phyloP scores from a whole-genome alignment of 2,329 filamentous ascomycete species.

The Orbilia blumenaviensis region DNA sequence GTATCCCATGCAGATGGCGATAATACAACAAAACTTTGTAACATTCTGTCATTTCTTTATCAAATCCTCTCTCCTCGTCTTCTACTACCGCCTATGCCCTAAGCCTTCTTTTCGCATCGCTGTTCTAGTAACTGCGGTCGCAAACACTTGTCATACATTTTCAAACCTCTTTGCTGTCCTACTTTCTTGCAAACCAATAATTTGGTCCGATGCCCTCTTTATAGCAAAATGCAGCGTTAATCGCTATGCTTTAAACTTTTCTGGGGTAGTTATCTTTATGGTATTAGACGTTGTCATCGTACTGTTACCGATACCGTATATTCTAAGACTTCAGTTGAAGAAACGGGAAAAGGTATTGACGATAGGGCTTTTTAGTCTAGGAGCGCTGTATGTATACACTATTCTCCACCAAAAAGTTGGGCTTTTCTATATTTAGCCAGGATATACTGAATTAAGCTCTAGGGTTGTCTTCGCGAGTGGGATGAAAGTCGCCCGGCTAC shows the following conservation, averaged over 20 bases:
- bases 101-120: conserved; percentile 33
- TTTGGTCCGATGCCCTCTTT: conserved; percentile 34
- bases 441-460: not conserved
- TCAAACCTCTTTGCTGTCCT: conserved; percentile 13
- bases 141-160: conserved; percentile 22
- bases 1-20: conserved; percentile 7
- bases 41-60: conserved; percentile 49
- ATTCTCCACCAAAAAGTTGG: not conserved
- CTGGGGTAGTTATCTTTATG: conserved; percentile 40
- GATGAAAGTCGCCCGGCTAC: conserved; percentile 32
- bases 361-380: conserved; percentile 41
- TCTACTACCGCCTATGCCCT: conserved; percentile 43
- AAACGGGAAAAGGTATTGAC: conserved; percentile 37
- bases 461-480: conserved; percentile 41
- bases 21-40: conserved; percentile 34
- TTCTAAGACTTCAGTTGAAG: conserved; percentile 38
- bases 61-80: conserved; percentile 31
- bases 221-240: conserved; percentile 15
- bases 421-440: no score
- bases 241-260: conserved; percentile 14
- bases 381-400: conserved; percentile 24
- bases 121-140: conserved; percentile 6
- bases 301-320: conserved; percentile 37
- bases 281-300: conserved; percentile 42
- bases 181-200: conserved; percentile 33